Conservation (phyloP, 345 rosid genomes). For the Euphorbia peplus region DNA sequence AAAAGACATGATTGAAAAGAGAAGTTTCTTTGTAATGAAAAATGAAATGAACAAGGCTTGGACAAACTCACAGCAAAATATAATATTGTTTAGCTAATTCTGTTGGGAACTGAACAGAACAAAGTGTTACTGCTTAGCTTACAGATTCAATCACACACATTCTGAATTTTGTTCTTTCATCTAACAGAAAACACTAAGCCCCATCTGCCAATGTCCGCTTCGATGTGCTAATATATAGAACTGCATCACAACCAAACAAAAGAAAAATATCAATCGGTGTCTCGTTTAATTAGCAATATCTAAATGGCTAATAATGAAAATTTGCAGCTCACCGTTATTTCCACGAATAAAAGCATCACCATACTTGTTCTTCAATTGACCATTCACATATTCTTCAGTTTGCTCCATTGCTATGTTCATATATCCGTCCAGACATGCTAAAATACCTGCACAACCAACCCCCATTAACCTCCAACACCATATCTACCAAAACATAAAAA, state of each 20-base stretch:
- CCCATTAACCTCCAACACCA: neutral
- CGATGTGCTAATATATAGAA: constrained; percentile 88
- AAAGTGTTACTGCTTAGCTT: neutral
- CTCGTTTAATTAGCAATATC: neutral
- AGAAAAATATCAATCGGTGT: neutral
- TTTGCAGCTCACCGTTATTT: constrained; percentile 55
- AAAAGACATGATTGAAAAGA: too few relatives aligned
- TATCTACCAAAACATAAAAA: neutral
- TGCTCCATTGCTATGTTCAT: constrained; percentile 99
- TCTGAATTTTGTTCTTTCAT: neutral
- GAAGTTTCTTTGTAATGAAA: neutral
- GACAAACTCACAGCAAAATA: neutral
- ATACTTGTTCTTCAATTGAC: constrained; percentile 89
- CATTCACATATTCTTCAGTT: constrained; percentile 89
- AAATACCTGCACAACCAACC: constrained; percentile 47
- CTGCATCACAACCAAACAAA: constrained; percentile 41
- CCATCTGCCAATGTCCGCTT: constrained; percentile 80
- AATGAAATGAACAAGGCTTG: neutral
- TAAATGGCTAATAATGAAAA: neutral
- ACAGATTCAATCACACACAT: neutral
- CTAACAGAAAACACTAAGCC: constrained; percentile 7
- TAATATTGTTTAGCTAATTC: neutral
- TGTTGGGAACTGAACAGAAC: too few relatives aligned
- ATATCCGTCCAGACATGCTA: constrained; percentile 89
- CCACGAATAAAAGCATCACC: constrained; percentile 98